Evolutionary conservation across 2,329 filamentous ascomycete species (phyloP).

Genomic region (Neofusicoccum ribis): DNA sequence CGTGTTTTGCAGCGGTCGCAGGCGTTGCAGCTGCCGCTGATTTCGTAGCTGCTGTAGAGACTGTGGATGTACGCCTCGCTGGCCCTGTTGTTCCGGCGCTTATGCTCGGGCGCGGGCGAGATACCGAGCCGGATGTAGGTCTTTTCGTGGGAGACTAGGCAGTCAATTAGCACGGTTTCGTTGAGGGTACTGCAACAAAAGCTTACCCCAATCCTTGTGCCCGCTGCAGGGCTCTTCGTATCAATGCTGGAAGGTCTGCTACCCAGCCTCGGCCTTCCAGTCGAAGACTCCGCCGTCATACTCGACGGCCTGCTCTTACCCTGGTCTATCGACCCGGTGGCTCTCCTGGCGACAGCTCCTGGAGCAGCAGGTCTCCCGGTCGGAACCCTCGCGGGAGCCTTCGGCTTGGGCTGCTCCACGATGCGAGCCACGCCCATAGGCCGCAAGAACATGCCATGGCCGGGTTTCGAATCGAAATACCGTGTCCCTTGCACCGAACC

Average conservation of each 20-base stretch:
- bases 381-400: constrained; percentile 15
- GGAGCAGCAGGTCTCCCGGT: constrained; percentile 3
- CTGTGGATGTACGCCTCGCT: constrained; percentile 16
- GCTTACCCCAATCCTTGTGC: constrained; percentile 15
- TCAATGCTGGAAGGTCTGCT: constrained; percentile 20
- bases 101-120: constrained; percentile 16
- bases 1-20: constrained; percentile 3
- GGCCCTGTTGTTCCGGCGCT: constrained; percentile 11
- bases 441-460: constrained; percentile 83
- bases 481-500: constrained; percentile 83
- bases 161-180: neutral
- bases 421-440: constrained; percentile 63
- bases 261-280: constrained; percentile 14
- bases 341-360: constrained; percentile 28
- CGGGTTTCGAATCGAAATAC: constrained; percentile 77
- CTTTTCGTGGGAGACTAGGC: constrained; percentile 18
- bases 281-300: constrained; percentile 24
- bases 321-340: constrained; percentile 22
- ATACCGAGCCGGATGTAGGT: constrained; percentile 21
- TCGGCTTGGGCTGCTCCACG: constrained; percentile 48
- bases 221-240: constrained; percentile 29
- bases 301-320: constrained; percentile 14
- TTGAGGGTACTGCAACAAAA: neutral
- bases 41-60: constrained; percentile 9
- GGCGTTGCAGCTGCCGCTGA: neutral